Base-by-base conservation (phyloP, 768 basidiomycete genomes). In the Thelephora aurantiotincta region DNA sequence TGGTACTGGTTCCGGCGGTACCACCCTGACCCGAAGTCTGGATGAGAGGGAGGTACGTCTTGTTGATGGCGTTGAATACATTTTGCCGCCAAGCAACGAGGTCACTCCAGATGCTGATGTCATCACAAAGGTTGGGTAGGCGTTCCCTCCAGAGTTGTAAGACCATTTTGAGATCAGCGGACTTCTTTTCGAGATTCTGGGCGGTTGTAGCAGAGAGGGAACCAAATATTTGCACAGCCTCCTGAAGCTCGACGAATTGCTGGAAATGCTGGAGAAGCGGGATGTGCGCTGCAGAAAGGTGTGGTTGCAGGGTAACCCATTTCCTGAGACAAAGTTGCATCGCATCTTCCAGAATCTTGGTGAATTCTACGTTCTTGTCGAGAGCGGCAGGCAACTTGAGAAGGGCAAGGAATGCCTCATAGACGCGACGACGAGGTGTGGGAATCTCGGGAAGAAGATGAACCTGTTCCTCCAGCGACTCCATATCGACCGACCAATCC, bases 51-150 rank as follows among this genome's bases (percentile, higher is more conserved):
- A 97, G 80, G 54, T 97, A 98, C 2, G 88, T 79, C 59, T 90
- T 88, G 61, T 98, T 99, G 66, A 99, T 96, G 13, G 91, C 86
- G 53, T 84, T 77, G 69, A 99, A 99, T 43, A 99, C 91, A 59
- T 98, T 97, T 63, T 98, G 96, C 48, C 96, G 70, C 96, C 96
- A 99, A 13, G 93, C 91, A 3, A 99, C 90, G n/a, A 99, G 74
- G 63, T 99, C 96, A 52, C 87, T 91, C 96, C 96, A 99, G 51
- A 98, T 86, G 53, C 84, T 90, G 65, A 99, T 97, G 59, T 99
- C 96, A 59, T 99, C 96, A 61, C 89, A 87, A 38, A 84, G 73
- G 63, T 97, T 94, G 2, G 96, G 96, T 11, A 99, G 72, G 30
- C 96, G 80, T 60, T 98, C 96, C 48, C 96, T 76, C 96, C 96